Evolutionary conservation across 495 filamentous ascomycete species (phyloP).

Genomic region (Amniculicola lignicola): DNA sequence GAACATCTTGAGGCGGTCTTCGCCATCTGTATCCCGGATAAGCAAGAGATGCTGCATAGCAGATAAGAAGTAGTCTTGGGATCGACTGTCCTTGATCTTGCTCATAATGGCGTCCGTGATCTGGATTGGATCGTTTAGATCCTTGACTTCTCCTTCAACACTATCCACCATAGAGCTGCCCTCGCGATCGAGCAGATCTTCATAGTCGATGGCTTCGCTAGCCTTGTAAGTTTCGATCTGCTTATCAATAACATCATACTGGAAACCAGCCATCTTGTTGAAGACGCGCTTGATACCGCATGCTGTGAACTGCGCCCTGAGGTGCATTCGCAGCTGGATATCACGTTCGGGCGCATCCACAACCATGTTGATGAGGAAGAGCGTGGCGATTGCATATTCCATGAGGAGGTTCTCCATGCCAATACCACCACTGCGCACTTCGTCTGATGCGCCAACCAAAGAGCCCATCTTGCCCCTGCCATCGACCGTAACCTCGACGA

Average conservation of each 20-base stretch:
- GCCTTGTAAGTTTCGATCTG: constrained; percentile 91
- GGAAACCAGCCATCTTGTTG: constrained; percentile 96
- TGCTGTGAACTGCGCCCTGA: constrained; percentile 91
- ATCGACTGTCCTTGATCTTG: constrained; percentile 75
- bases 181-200: constrained; percentile 91
- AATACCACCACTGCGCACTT: constrained; percentile 93
- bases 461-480: constrained; percentile 98
- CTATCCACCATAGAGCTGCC: constrained; percentile 84
- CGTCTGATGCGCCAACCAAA: constrained; percentile 93
- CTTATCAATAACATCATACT: constrained; percentile 98
- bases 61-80: constrained; percentile 94
- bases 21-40: constrained; percentile 87
- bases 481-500: constrained; percentile 95
- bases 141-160: constrained; percentile 86
- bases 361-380: constrained; percentile 95
- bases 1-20: constrained; percentile 93
- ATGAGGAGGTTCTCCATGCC: constrained; percentile 98
- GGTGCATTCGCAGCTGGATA: constrained; percentile 86
- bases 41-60: constrained; percentile 92
- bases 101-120: constrained; percentile 92
- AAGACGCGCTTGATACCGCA: constrained; percentile 94
- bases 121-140: constrained; percentile 87
- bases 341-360: constrained; percentile 88
- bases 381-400: constrained; percentile 95
- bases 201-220: constrained; percentile 96